Conservation (phyloP, 2,329 filamentous ascomycete species). For the Nemania sp. region DNA sequence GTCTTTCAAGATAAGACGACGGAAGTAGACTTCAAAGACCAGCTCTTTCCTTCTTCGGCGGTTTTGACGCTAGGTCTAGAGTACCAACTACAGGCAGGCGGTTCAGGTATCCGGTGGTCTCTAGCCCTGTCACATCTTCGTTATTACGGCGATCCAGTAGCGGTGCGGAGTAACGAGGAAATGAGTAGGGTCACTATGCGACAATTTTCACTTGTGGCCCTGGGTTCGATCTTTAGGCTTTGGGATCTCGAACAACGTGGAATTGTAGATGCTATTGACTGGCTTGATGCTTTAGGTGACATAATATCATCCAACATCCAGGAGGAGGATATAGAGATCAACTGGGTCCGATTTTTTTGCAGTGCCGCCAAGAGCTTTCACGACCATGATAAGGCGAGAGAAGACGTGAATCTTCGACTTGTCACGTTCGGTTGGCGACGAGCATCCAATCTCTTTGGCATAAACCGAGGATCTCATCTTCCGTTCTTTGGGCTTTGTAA, state of each 20-base stretch:
- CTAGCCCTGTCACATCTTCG: constrained; percentile 11
- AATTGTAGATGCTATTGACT: background rate
- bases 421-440: constrained; percentile 14
- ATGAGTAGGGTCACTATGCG: constrained; percentile 3
- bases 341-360: background rate
- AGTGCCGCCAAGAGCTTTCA: background rate
- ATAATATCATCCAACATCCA: background rate
- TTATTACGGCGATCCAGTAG: constrained; percentile 13
- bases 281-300: background rate
- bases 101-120: constrained; percentile 7
- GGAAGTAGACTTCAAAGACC: constrained; percentile 5
- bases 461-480: background rate
- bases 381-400: background rate
- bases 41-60: background rate
- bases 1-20: constrained; percentile 2
- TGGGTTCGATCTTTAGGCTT: background rate
- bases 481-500: constrained; percentile 7
- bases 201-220: constrained; percentile 12
- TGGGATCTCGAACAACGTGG: constrained; percentile 1
- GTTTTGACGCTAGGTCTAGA: constrained; percentile 11
- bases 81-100: background rate
- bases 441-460: background rate
- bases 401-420: background rate
- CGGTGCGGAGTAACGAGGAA: constrained; percentile 6
- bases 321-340: background rate